Evolutionary conservation across 225 moss, liverwort and hornwort species (phyloP), one percentile per base, ranked within the genome.

Genomic region (Sphagnum tenellum): DNA sequence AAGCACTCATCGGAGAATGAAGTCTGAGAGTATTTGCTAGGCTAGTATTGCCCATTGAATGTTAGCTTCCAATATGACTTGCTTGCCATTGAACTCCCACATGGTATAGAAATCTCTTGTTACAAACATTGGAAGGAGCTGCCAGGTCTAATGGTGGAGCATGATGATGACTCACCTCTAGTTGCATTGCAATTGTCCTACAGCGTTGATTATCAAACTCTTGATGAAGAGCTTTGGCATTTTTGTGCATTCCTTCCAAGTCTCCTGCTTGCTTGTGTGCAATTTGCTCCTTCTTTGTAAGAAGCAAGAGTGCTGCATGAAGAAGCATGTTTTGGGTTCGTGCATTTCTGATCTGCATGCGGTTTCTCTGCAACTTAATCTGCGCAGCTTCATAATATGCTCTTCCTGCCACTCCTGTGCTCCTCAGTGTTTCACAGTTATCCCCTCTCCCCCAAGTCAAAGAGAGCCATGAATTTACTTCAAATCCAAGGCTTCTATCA

Each of bases 321-420:
- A 79, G 66, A 2, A 83, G 68, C 79, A 70, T 70, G 69, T 83
- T 83, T 56, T 79, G 76, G 13, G 74, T 79, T 48, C 74, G 68
- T 3, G 83, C 78, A 8, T 73, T 76, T 65, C 71, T 73, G 48
- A 83, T 83, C 59, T 74, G 66, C 72, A 69, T 83, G 47, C 83
- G 79, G 61, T 79, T 73, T 47, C 83, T 65, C 62, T 50, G 76
- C 7, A 83, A 59, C 69, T 79, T 83, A 54, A 83, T 79, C 49
- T 83, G 79, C 3, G 83, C 74, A 49, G 79, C 63, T 52, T 83
- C 83, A 66, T 83, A 83, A 64, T 83, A 83, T 6, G 83, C 77
- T 56, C 75, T 79, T n/a, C 83, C 83, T 2, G 79, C 58, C 61
- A 83, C 66, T 56, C 76, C 83, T 83, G 79, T 3, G 9, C 45